A percentile compares a stretch with the other conserved stretches of the same genome.
phyloP scores from a whole-genome alignment of 2,329 filamentous ascomycete genomes.

The Phyllosticta citrichinensis region DNA sequence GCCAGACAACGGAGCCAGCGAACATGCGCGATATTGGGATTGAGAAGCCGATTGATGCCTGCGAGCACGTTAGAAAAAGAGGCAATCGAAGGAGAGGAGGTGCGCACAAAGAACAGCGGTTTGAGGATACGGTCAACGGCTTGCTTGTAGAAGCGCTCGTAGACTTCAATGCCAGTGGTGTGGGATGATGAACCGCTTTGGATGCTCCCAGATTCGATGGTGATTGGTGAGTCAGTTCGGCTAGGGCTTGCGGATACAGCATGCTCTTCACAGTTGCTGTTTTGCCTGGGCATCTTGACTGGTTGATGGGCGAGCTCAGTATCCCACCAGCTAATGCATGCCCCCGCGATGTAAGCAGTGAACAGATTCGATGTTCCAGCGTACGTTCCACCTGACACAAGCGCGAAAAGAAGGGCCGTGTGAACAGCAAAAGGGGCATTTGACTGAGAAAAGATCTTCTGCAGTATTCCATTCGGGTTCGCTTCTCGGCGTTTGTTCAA shows the following conservation, averaged over 20 bases:
- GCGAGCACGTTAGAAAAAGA: no score
- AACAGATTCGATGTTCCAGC: conserved; percentile 54
- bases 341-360: conserved; percentile 51
- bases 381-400: conserved; percentile 45
- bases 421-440: conserved; percentile 38
- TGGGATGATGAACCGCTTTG: conserved; percentile 1
- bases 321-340: conserved; percentile 52
- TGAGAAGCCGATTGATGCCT: conserved; percentile 59
- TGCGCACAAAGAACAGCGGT: conserved; percentile 58
- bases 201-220: not conserved
- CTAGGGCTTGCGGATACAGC: not conserved
- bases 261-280: not conserved
- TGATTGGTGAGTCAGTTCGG: not conserved
- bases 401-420: conserved; percentile 39
- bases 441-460: conserved; percentile 18
- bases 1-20: conserved; percentile 53
- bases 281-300: not conserved
- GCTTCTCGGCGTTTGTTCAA: conserved; percentile 25
- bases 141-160: conserved; percentile 37
- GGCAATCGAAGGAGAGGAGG: no score
- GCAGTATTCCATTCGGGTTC: conserved; percentile 14
- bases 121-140: conserved; percentile 47
- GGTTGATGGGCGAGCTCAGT: conserved; percentile 23
- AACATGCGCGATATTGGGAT: conserved; percentile 68
- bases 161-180: conserved; percentile 25